Evolutionary conservation across 805 yeast species (phyloP).

Genomic region (Yarrowia yakushimensis): DNA sequence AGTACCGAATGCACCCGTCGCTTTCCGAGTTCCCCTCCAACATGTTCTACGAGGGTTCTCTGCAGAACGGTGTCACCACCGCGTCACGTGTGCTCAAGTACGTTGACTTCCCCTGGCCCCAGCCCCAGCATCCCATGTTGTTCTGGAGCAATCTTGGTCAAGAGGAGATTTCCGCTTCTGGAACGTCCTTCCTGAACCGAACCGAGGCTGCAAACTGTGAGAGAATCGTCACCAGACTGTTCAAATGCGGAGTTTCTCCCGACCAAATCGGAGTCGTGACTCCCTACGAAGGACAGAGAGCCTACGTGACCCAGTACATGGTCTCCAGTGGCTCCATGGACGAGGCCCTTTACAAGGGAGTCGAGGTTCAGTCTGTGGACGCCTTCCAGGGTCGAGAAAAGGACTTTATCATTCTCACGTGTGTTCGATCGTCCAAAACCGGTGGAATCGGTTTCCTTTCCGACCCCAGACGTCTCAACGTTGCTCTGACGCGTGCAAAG

Average conservation of each 20-base stretch:
- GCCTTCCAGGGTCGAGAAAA: constrained; percentile 92
- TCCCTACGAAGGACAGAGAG: constrained; percentile 92
- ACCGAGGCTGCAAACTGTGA: constrained; percentile 89
- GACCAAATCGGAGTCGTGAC: constrained; percentile 87
- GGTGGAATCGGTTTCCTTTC: constrained; percentile 77
- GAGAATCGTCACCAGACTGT: constrained; percentile 65
- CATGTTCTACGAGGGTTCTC: constrained; percentile 86
- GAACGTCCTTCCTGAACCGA: constrained; percentile 77
- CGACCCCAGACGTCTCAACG: constrained; percentile 83
- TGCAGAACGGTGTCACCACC: constrained; percentile 86
- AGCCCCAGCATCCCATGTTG: constrained; percentile 83
- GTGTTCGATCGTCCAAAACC: constrained; percentile 76
- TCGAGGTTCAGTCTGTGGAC: constrained; percentile 93
- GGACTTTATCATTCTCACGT: constrained; percentile 70
- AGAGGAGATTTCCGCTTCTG: constrained; percentile 80
- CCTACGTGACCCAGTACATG: constrained; percentile 76
- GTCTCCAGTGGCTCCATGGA: constrained; percentile 64
- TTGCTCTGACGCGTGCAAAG: constrained; percentile 83
- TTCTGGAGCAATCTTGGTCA: constrained; percentile 88
- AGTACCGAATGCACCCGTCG: constrained; percentile 92
- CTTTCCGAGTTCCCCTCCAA: constrained; percentile 84
- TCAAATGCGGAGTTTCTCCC: constrained; percentile 74
- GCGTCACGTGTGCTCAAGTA: constrained; percentile 58
- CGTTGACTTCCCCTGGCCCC: constrained; percentile 87
- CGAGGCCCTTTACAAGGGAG: constrained; percentile 59